Base-by-base conservation (phyloP, 768 basidiomycete species). In the Serendipita sp. region DNA sequence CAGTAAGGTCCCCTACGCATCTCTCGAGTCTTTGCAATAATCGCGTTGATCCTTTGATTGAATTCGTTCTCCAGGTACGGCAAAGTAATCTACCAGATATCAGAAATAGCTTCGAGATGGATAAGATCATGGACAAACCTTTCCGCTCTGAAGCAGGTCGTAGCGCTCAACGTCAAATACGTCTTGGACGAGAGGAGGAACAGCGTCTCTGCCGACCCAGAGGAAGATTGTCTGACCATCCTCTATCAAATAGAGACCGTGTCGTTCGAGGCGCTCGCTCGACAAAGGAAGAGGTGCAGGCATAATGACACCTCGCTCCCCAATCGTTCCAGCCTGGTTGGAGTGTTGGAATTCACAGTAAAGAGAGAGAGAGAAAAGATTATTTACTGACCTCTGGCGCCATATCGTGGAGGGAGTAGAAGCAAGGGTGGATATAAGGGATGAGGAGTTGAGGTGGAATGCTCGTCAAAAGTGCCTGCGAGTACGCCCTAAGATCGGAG, bases 331-430 rank as follows among this genome's bases (percentile, higher is more conserved):
- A 68, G 87, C 89, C 85, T 95, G 69, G 8, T 37, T 64, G n/a
- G 68, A n/a, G 18, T 34, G 31, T n/a, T 64, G n/a, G 67, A 11
- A 29, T 34, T 36, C 27, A 3, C 65, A 33, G 58, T 36, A 31
- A 15, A 31, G 62, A 16, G 37, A 40, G n/a, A 31, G 62, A 16
- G 37, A 40, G 43, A 33, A 50, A 6, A 50, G 8, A n/a, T 15
- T 23, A 44, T 16, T 18, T 36, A 69, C 78, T 66, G 66, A 91
- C 91, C 76, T 96, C 91, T 23, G 87, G 83, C 11, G 87, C 81
- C 96, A 99, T 99, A 72, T 86, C 93, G 76, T 98, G 95, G 66
- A 99, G 76, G 3, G 92, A 88, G 75, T 95, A 98, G 80, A 99
- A 96, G 15, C 81, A 81, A 2, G 96, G 94, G 75, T 98, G 90